Evolutionary conservation across 257 asterid genomes (phyloP).

Genomic region (Solanum virginianum): DNA sequence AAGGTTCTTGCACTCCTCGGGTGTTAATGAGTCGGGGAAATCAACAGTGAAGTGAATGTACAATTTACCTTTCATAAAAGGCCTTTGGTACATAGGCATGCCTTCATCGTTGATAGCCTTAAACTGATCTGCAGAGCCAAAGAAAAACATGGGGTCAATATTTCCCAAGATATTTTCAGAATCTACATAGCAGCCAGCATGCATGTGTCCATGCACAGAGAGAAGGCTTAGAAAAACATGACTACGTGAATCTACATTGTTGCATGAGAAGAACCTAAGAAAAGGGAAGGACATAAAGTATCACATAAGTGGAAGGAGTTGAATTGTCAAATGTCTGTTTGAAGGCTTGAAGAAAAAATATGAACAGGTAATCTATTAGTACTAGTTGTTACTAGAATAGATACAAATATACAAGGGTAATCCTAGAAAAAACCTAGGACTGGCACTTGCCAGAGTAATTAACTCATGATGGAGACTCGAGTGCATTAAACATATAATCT

Average conservation of each 20-base stretch:
- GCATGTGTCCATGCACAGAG: neutral
- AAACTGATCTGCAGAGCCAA: conserved; percentile 39
- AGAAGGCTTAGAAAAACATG: neutral
- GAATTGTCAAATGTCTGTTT: neutral
- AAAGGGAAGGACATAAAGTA: neutral
- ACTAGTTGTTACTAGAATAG: neutral
- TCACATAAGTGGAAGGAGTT: neutral
- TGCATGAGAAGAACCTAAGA: neutral
- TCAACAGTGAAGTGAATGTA: conserved; percentile 71
- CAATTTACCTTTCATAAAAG: conserved; percentile 72
- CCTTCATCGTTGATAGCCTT: conserved; percentile 93
- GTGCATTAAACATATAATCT: neutral
- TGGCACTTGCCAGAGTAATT: neutral
- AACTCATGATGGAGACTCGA: neutral
- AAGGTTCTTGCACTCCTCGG: conserved; percentile 44
- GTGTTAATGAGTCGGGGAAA: conserved; percentile 54
- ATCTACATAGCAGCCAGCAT: neutral
- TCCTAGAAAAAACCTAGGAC: neutral
- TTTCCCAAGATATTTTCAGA: neutral
- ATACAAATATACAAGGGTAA: neutral
- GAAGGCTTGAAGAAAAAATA: neutral
- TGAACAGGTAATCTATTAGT: neutral
- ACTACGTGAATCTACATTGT: neutral
- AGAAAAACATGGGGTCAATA: neutral
- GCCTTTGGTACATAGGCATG: conserved; percentile 77